Base-by-base conservation (phyloP, 2,329 filamentous ascomycete species). In the Ophiosphaerella narmari region DNA sequence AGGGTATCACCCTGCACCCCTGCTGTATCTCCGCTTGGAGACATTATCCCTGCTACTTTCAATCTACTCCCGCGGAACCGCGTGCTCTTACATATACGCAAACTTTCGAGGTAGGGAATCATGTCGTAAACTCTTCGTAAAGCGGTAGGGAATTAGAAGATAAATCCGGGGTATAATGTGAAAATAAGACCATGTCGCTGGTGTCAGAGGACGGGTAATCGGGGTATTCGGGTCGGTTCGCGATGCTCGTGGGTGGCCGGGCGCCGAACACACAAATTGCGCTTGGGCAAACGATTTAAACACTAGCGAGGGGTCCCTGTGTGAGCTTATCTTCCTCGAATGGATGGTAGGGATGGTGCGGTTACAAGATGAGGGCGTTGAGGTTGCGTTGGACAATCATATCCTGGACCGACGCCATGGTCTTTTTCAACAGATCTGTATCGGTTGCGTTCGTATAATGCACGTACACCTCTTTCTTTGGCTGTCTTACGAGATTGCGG, bases 401-500 rank as follows among this genome's bases (percentile, higher is more conserved):
- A 58, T 80, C 78, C 60, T 80, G 78, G 42, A 80, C 77, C 32
- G 77, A 79, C 45, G 73, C 74, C 78, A 80, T 80, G 24, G 78
- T 80, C 68, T 78, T 80, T 63, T 80, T 79, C 46, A 99, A 66
- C 50, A 80, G 63, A 62, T 80, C 70, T 40, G 78, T 80, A 55
- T 80, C 78, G 39, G 78, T 80, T 7, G 78, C 78, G 60, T 80
- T 80, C 42, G 78, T 80, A 67, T 76, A 80, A 65, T 80, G 77
- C 16, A 80, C 75, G 52, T 80, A 80, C 37, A 78, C 75, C 60
- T 80, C 78, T 63, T 80, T 80, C 60, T 74, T 75, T 6, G 76
- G 76, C 57, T 78, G 74, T 40, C 77, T 73, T 24, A 80, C 76
- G 29, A 80, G 72, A 61, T 78, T 78, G 54, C 73, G 73, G 73